Evolutionary conservation across 2,329 filamentous ascomycete species (phyloP), one percentile per base, ranked within the genome.

Genomic region (Penicillium frequentans): DNA sequence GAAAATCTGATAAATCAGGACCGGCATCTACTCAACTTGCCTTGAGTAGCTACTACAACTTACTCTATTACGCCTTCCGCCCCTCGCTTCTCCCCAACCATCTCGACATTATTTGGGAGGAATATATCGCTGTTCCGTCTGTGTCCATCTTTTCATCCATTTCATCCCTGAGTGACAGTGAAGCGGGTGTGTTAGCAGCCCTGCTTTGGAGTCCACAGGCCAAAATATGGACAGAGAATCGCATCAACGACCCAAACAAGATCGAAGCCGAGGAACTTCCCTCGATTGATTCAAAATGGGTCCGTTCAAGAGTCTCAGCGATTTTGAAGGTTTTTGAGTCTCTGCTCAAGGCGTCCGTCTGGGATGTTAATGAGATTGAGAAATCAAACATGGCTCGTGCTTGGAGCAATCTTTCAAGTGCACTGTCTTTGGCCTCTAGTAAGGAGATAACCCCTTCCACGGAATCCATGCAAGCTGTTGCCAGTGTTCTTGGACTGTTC

Each of bases 401-500:
- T 3, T 84, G 86, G 73, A 81, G 77, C 54, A 83, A 82, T 51
- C 86, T 91, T 49, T 77, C 82, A 52, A 84, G 85, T 55, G 76
- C 78, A 16, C 69, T 93, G n/a, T 81, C 84, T 9, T 80, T 85
- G 49, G 80, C 83, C 1, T 82, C 82, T 19, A 90, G 84, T 61
- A 96, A 96, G 74, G 95, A 99, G 73, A 89, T 99, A 65, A 96
- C 93, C 66, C 87, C 93, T 7, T 92, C 91, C 0, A 84, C 84
- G 13, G 93, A 98, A 59, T 90, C 92, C 1, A 90, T 90, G 68
- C 84, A 86, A 59, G 93, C 93, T 57, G 82, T 96, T 59, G 88
- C 90, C 23, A 82, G 85, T 43, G 81, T 92, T 23, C 82, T 93
- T 49, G 86, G 86, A 43, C 75, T 92, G 23, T 76, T 96, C 7